Conservation (phyloP, 768 basidiomycete species). For the Chalciporus piperatus region DNA sequence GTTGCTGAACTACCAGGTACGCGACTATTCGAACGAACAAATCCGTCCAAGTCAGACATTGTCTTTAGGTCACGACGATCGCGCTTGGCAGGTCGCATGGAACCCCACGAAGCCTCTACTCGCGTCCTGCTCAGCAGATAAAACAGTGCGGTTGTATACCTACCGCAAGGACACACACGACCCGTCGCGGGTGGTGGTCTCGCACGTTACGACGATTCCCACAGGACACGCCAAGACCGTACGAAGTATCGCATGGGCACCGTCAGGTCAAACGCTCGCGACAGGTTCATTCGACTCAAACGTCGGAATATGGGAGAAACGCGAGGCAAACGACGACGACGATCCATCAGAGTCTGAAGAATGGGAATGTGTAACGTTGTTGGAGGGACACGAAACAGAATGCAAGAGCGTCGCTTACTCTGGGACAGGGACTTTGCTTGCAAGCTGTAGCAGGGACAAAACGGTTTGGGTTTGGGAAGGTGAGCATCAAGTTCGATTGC, state of each 20-base stretch:
- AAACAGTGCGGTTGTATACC: slow-evolving; percentile 80
- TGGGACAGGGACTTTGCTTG: slow-evolving; percentile 71
- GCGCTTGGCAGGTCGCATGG: slow-evolving; percentile 89
- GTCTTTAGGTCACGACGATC: slow-evolving; percentile 67
- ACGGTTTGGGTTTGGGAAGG: slow-evolving; percentile 99
- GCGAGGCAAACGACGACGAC: slow-evolving; percentile 38
- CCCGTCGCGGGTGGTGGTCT: slow-evolving; percentile 35
- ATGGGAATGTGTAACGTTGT: slow-evolving; percentile 84
- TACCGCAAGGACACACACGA: slow-evolving; percentile 42
- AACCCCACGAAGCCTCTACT: slow-evolving; percentile 78
- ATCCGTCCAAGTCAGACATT: not conserved
- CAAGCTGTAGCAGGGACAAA: slow-evolving; percentile 94
- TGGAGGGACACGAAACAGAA: slow-evolving; percentile 96
- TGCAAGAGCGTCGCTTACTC: slow-evolving; percentile 92
- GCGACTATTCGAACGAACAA: not conserved
- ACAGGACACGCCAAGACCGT: slow-evolving; percentile 91
- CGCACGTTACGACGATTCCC: slow-evolving; percentile 60
- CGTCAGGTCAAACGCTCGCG: slow-evolving; percentile 81
- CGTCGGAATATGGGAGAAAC: slow-evolving; percentile 87
- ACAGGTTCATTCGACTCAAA: slow-evolving; percentile 94
- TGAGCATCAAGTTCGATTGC: slow-evolving; percentile 27
- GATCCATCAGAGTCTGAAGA: slow-evolving; percentile 42
- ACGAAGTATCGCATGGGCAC: slow-evolving; percentile 83
- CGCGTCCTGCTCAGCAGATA: slow-evolving; percentile 94
- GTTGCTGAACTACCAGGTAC: slow-evolving; percentile 25